Conservation (phyloP, 148 eudicot genomes). For the Euryodendron excelsum region DNA sequence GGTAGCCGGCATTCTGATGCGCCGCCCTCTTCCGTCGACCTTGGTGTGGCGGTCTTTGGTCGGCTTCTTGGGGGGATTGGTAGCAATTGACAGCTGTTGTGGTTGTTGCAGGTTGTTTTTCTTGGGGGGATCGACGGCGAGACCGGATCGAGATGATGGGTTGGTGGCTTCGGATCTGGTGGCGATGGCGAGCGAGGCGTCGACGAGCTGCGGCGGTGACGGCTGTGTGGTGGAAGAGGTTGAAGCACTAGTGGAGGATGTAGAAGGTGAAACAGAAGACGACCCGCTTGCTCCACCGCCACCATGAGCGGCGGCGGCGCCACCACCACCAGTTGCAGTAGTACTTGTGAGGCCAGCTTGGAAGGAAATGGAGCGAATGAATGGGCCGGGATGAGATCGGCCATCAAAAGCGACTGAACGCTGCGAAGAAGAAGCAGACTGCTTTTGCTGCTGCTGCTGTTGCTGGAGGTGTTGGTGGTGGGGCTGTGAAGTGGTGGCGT, state of each 20-base stretch:
- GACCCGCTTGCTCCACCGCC: slow-evolving; percentile 12
- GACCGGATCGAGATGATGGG: neutral
- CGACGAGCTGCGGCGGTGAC: slow-evolving; percentile 26
- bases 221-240: neutral
- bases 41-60: slow-evolving; percentile 61
- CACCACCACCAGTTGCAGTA: neutral
- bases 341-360: slow-evolving; percentile 10
- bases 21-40: slow-evolving; percentile 61
- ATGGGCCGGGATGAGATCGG: slow-evolving; percentile 18
- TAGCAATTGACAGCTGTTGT: slow-evolving; percentile 11
- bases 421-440: neutral
- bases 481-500: neutral
- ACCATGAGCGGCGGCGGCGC: neutral
- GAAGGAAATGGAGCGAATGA: slow-evolving; percentile 24
- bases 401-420: neutral
- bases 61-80: slow-evolving; percentile 29
- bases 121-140: neutral
- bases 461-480: slow-evolving; percentile 18
- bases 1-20: slow-evolving; percentile 65
- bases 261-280: slow-evolving; percentile 2
- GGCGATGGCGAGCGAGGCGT: slow-evolving; percentile 48
- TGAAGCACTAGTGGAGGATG: slow-evolving; percentile 14
- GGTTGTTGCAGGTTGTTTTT: slow-evolving; percentile 14
- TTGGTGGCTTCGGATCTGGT: slow-evolving; percentile 29
- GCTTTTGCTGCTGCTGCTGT: slow-evolving; percentile 17